Evolutionary conservation across 176 grass and related monocot species (phyloP).

Genomic region (Avena insularis): DNA sequence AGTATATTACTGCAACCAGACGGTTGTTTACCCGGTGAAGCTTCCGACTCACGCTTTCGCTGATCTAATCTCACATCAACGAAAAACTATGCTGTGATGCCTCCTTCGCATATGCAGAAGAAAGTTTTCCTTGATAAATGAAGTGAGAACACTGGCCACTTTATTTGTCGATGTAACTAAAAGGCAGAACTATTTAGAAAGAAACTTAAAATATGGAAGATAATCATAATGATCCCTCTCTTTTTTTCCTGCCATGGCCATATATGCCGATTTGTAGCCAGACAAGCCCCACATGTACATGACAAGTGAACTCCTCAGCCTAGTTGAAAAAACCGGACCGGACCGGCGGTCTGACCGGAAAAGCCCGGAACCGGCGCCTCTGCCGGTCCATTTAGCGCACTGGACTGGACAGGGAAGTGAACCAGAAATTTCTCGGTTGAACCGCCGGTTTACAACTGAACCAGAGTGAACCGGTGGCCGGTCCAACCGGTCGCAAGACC

Average conservation of each 20-base stretch:
- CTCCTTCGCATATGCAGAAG: neutral
- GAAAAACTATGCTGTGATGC: neutral
- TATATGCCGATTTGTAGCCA: neutral
- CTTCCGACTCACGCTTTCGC: neutral
- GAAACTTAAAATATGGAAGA: neutral
- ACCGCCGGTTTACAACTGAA: too few species aligned
- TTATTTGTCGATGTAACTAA: neutral
- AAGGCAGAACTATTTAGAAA: conserved; percentile 6
- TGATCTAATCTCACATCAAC: neutral
- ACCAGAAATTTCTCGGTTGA: too few species aligned
- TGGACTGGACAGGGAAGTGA: too few species aligned
- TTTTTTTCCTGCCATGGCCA: neutral
- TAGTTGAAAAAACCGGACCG: too few species aligned
- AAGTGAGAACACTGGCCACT: conserved; percentile 7
- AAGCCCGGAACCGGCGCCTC: too few species aligned
- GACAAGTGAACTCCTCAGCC: neutral
- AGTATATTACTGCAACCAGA: conserved; percentile 11
- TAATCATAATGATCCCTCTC: neutral
- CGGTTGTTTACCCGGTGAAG: conserved; percentile 1
- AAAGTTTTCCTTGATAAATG: neutral
- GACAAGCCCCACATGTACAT: neutral
- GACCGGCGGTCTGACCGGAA: too few species aligned
- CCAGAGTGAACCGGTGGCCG: too few species aligned
- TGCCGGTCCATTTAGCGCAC: too few species aligned
- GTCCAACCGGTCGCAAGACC: too few species aligned